Evolutionary conservation across 345 rosid genomes (phyloP), one percentile per base, ranked within the genome.

Genomic region (Trapa bicornis): DNA sequence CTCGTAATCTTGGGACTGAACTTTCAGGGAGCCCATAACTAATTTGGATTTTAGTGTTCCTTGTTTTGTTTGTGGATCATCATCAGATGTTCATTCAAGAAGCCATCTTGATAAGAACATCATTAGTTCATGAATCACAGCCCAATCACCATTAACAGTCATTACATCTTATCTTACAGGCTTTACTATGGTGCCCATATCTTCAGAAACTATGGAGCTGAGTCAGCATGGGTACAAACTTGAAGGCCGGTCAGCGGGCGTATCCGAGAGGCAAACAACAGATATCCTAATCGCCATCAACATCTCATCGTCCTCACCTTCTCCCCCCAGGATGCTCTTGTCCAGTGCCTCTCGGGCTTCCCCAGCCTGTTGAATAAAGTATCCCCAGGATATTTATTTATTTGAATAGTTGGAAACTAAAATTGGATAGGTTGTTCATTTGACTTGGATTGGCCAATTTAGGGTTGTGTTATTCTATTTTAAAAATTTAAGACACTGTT

Each of bases 251-350:
- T 93, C 97, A 3, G 88, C 96, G 0, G 98, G 88, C 69, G 73
- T 78, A 73, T 93, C 98, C 0, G 98, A 93, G 53, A 90, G 84
- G 74, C 98, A 93, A 39, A 88, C 82, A 32, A 84, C 90, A 12
- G 92, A 86, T n/a, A 90, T 93, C 75, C 94, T 83, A 62, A 90
- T 81, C 56, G 94, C 97, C 98, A 93, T 93, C 61, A 90, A 74
- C 96, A 93, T 93, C 83, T 93, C 97, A 17, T 93, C 96, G 80
- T 93, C 98, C 84, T 90, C 95, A 32, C 78, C 88, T 79, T 93
- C 98, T 74, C 87, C 96, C 15, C 97, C 98, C 0, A 93, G 81
- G 64, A 93, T 81, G 61, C 85, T 87, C 81, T 83, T 85, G 71
- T 93, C 97, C 41, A 93, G 80, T 12, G 95, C 92, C 78, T 88